phyloP scores from a whole-genome alignment of 257 asterid species.

The Anisodus acutangulus region DNA sequence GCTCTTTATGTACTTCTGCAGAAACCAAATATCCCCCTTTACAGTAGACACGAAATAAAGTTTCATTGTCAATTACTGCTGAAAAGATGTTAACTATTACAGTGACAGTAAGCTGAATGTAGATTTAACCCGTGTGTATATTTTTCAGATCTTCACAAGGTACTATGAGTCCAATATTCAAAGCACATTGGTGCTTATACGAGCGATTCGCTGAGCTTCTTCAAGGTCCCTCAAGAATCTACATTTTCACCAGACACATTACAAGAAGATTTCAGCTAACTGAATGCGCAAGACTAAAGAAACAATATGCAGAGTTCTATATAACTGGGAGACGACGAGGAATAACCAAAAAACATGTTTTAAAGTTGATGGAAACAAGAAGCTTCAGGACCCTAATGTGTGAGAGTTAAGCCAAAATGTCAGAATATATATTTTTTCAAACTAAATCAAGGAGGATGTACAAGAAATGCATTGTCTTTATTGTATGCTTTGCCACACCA shows the following conservation, averaged over 20 bases:
- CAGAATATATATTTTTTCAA: background rate
- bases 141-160: constrained; percentile 13
- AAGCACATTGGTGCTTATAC: constrained; percentile 62
- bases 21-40: background rate
- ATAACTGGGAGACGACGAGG: background rate
- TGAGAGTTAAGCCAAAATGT: background rate
- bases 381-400: background rate
- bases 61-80: background rate
- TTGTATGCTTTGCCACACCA: background rate
- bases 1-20: constrained; percentile 25
- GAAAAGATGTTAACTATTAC: background rate
- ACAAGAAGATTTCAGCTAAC: constrained; percentile 1
- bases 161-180: constrained; percentile 37
- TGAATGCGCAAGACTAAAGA: background rate
- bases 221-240: constrained; percentile 94
- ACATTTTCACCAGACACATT: constrained; percentile 22
- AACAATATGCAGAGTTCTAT: background rate
- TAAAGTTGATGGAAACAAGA: constrained; percentile 14
- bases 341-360: background rate
- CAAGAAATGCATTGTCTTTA: constrained; percentile 4
- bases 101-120: background rate
- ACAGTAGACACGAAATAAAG: background rate
- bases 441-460: background rate
- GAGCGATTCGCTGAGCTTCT: constrained; percentile 86
- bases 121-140: background rate